Evolutionary conservation across 495 filamentous ascomycete species (phyloP), one percentile per base, ranked within the genome.

Genomic region (Neurospora tetrasperma): DNA sequence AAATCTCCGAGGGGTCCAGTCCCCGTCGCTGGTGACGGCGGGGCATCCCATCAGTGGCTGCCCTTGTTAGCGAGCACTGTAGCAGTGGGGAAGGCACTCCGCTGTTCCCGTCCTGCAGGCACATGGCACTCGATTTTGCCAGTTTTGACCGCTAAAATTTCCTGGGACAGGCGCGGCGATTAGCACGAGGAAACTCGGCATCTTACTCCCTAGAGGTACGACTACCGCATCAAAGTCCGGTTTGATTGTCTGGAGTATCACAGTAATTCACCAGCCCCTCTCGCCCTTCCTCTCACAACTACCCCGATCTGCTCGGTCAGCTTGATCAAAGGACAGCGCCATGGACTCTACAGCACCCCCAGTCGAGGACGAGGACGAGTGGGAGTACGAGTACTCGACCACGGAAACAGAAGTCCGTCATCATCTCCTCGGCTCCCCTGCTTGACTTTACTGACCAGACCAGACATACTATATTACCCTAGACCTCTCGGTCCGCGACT

Each of bases 311-410:
- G 35, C 3, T 38, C 35, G 5, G 35, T 38, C 35, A 38, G 4
- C 35, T 5, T 38, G 35, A 2, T 6, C 5, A 6, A 38, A 38
- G 5, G 35, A 38, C 2, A 38, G 5, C 4, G 35, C 35, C 35
- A 42, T 39, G 62, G 69, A 40, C 69, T 41, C 16, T 35, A 62
- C 27, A 16, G n/a, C 20, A 35, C 23, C 40, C 46, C 20, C 35
- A 42, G 46, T 77, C 40, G 84, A 85, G 1, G 79, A 84, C 69
- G 81, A 84, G 35, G 82, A 85, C 18, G 87, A 87, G 69, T 89
- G 86, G 86, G 87, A 89, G 71, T 88, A 88, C 73, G 87, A 89
- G 69, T 89, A 89, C 74, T 89, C 87, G 0, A 76, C 81, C 9
- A 87, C 86, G 3, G 85, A 89, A 72, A 86, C 80, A n/a, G 86